Conservation (phyloP, 2,329 filamentous ascomycete genomes). For the Sporothrix schenckii region DNA sequence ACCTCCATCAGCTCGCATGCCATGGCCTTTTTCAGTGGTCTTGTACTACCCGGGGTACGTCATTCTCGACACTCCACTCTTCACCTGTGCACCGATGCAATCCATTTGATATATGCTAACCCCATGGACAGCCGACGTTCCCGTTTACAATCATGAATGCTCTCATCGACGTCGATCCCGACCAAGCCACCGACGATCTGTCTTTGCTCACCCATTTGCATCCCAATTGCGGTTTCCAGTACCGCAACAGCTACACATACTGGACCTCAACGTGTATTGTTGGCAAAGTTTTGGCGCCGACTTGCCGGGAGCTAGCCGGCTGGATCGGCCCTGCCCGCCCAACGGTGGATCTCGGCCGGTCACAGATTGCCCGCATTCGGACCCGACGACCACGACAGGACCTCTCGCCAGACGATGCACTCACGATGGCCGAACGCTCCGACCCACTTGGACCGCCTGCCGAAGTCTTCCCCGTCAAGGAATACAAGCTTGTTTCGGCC, state of each 20-base stretch:
- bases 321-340: constrained; percentile 75
- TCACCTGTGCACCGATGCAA: not conserved
- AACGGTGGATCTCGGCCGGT: constrained; percentile 66
- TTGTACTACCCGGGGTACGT: constrained; percentile 70
- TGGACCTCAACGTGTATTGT: constrained; percentile 74
- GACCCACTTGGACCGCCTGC: constrained; percentile 69
- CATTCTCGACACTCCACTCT: not conserved
- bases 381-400: constrained; percentile 60
- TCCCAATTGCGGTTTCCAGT: constrained; percentile 73
- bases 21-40: constrained; percentile 76
- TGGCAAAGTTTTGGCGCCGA: constrained; percentile 73
- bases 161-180: constrained; percentile 73
- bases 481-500: constrained; percentile 66
- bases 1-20: constrained; percentile 68
- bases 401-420: constrained; percentile 61
- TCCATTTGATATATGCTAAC: not conserved
- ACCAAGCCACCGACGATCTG: constrained; percentile 65
- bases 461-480: constrained; percentile 64
- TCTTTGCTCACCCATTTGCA: constrained; percentile 69
- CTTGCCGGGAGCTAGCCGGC: constrained; percentile 69
- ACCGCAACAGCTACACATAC: constrained; percentile 73
- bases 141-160: constrained; percentile 79
- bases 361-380: constrained; percentile 71
- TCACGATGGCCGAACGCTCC: constrained; percentile 67
- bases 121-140: constrained; percentile 54